Base-by-base conservation (phyloP, 2,329 filamentous ascomycete genomes). In the Atkinsonella hypoxylon region DNA sequence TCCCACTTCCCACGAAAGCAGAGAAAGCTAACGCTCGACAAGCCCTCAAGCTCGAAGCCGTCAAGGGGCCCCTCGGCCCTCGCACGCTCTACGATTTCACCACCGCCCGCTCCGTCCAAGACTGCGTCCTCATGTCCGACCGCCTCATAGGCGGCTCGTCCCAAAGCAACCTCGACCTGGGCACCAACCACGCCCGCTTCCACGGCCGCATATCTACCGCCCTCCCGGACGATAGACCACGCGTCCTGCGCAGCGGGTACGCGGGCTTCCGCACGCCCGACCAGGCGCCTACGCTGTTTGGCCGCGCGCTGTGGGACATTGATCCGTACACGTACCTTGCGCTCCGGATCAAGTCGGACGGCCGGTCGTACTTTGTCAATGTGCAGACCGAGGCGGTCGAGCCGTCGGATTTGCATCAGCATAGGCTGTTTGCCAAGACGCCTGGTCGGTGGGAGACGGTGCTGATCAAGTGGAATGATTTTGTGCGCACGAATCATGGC, bases 361-460 rank as follows among this genome's bases (percentile, higher is more conserved):
- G 89, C 15, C 77, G 93, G 53, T 85, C 87, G 60, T 98, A 97
- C 71, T 88, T 95, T 52, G 81, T 98, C 61, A 98, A 98, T 67
- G 73, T 98, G 15, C 93, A 97, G 72, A 95, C 90, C 3, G 91
- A 98, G 63, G 87, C 87, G 1, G 83, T 98, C 50, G 87, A 95
- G 45, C 87, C 89, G 11, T 91, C 89, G n/a, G 93, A 98, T 65
- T 75, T 98, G 55, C 93, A 97, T 67, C 93, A 98, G 66, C 93
- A 98, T 67, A 77, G 93, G 47, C 70, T 98, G 4, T 95, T 89
- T 58, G 77, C 85, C 9, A 84, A 83, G 61, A 79, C 80, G 9
- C 83, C 87, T 0, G 89, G 89, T 1, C 78, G 90, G 60, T 98
- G 93, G 93, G 91, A 98, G 74, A 96, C 93, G 1, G 79, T 96